Base-by-base conservation (phyloP, 1,284 basidiomycete species). In the Pisolithus thermaeus region DNA sequence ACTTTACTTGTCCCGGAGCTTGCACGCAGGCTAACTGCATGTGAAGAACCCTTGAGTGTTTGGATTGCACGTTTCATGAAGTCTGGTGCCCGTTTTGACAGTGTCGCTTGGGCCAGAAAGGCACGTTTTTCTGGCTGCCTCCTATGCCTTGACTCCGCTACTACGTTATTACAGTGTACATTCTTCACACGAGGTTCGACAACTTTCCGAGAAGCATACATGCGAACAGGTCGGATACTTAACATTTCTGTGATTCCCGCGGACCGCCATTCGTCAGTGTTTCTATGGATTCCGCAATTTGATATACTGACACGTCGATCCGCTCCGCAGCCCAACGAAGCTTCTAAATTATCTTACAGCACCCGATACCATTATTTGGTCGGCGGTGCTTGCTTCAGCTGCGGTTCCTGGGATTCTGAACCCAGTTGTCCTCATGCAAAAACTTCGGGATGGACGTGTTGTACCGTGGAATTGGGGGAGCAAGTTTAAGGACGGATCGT, bases 221-320 rank as follows among this genome's bases (percentile, higher is more conserved):
- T 92, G 64, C 79, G 88, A 57, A 99, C 97, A 0, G 96, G 97
- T 23, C 80, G 92, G 52, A 92, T 94, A 36, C 75, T 99, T 35
- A 99, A 98, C 66, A 85, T 99, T 42, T 95, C 92, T 14, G 97
- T 99, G 40, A 90, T 97, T 43, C 95, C 94, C 5, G 87, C 90
- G 28, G 93, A 96, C 65, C 81, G 89, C n/a, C 92, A 97, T 70
- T 92, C 90, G 85, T 91, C 61, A 69, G 84, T 67, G 25, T 46
- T 39, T 37, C 22, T 37, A 23, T 36, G 38, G 50, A 46, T 50
- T 47, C 38, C 8, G 53, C 42, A 8, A 44, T 25, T 51, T 39
- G 50, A 40, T 20, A 40, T 28, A 14, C 56, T 54, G 36, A 52
- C 49, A 41, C 27, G 12, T 56, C 54, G 36, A 52, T 50, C 22